Percentiles rank a stretch among this genome's conserved stretches.
These are phyloP conservation scores for Colletotrichum eremochloae DNA, from an alignment of 2,329 filamentous ascomycete species.

Conservation along the genomic window DNA sequence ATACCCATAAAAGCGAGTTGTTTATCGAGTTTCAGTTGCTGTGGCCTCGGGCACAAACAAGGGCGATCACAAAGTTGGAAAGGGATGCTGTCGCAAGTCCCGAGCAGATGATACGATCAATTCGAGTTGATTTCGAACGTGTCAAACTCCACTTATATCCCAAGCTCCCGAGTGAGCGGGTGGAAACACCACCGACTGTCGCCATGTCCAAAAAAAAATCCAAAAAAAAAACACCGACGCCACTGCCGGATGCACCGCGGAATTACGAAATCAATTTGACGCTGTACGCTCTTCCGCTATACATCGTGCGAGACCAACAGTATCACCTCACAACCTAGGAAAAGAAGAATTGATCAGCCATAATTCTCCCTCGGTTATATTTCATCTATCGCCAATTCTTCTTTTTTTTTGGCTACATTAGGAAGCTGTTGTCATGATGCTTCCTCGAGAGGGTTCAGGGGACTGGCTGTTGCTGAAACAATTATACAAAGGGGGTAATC, in stretches of 20 bases:
- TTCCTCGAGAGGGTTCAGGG: constrained; percentile 22
- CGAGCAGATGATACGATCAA: constrained; percentile 1
- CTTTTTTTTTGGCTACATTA: constrained; percentile 45
- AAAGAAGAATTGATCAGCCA: constrained; percentile 49
- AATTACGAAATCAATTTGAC: constrained; percentile 25
- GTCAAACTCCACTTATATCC: constrained; percentile 31
- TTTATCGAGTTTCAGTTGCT: neutral
- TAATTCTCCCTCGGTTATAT: constrained; percentile 42
- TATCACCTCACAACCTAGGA: constrained; percentile 48
- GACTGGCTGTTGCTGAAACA: constrained; percentile 31
- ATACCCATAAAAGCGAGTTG: constrained; percentile 24
- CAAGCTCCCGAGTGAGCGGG: constrained; percentile 12
- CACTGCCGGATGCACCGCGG: constrained; percentile 13
- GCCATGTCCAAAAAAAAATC: constrained; percentile 10
- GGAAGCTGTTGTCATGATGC: constrained; percentile 37
- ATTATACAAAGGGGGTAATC: constrained; percentile 60
- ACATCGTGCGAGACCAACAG: constrained; percentile 29
- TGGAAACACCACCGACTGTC: constrained; percentile 9
- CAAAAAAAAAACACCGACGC: constrained; percentile 28
- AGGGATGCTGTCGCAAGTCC: neutral
- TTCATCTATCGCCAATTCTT: constrained; percentile 42
- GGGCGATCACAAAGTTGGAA: neutral
- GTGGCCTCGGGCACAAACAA: neutral
- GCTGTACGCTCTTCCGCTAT: constrained; percentile 19
- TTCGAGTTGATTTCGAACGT: constrained; percentile 22